Evolutionary conservation across 768 basidiomycete genomes (phyloP).

Genomic region (Boletus rufocinnamomeus): DNA sequence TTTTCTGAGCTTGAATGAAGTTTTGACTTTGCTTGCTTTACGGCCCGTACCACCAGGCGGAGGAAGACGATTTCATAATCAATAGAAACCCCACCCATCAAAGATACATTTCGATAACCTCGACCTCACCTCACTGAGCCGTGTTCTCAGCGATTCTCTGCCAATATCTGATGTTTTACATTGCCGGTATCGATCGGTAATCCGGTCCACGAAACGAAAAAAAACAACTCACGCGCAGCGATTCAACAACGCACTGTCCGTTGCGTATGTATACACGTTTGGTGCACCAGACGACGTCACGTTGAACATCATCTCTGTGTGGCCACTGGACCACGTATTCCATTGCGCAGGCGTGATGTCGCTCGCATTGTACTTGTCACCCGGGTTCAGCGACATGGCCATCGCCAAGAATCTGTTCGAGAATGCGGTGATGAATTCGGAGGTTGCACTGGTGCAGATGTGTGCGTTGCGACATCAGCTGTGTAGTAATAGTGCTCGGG

Average conservation of each 20-base stretch:
- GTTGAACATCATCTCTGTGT: conserved; percentile 13
- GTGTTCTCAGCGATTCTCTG: background rate
- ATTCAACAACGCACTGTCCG: background rate
- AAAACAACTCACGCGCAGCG: conserved; percentile 1
- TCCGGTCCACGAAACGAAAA: background rate
- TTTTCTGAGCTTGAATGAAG: background rate
- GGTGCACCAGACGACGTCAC: conserved; percentile 6
- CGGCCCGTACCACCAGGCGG: no score
- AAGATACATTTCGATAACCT: background rate
- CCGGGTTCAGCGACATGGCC: conserved; percentile 1
- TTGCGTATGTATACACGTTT: background rate
- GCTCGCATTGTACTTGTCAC: background rate
- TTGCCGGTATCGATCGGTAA: background rate
- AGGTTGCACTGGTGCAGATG: background rate
- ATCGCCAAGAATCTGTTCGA: conserved; percentile 8
- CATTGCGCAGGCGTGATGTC: background rate
- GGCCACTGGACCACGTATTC: background rate
- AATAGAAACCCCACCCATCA: background rate
- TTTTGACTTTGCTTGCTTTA: background rate
- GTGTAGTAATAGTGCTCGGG: background rate
- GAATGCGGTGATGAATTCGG: conserved; percentile 11
- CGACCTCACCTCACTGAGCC: background rate
- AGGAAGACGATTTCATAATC: background rate
- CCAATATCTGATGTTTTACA: conserved; percentile 5
- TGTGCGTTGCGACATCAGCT: background rate